phyloP scores from a whole-genome alignment of 2,329 filamentous ascomycete genomes.

The Fusarium floridanum region DNA sequence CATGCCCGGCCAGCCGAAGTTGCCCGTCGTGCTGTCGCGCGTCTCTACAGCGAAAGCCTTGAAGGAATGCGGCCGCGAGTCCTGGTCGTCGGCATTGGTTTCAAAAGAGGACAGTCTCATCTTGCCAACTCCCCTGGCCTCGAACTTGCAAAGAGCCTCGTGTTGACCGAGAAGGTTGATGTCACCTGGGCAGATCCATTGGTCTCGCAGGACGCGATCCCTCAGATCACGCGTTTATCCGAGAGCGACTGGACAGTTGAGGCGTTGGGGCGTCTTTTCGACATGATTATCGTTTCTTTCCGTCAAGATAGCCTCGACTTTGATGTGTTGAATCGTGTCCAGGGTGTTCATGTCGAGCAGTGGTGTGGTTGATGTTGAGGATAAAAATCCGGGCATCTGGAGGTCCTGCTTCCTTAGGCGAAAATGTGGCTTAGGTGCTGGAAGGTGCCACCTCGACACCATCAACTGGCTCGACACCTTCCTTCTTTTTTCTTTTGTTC shows the following conservation, averaged over 20 bases:
- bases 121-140: constrained; percentile 63
- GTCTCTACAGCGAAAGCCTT: constrained; percentile 39
- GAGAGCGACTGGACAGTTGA: constrained; percentile 55
- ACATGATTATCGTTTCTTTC: constrained; percentile 59
- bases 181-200: constrained; percentile 60
- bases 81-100: constrained; percentile 62
- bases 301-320: constrained; percentile 59
- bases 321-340: constrained; percentile 51
- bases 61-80: constrained; percentile 46
- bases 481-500: neutral
- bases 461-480: neutral
- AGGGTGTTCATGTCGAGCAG: constrained; percentile 53
- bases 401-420: neutral
- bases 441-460: neutral
- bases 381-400: neutral
- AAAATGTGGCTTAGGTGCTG: neutral
- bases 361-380: constrained; percentile 51
- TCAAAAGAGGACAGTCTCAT: constrained; percentile 63
- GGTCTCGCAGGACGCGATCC: constrained; percentile 57
- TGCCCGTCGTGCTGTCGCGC: constrained; percentile 52
- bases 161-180: constrained; percentile 53
- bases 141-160: constrained; percentile 55
- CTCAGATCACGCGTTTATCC: constrained; percentile 54
- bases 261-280: constrained; percentile 53
- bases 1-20: constrained; percentile 56